Evolutionary conservation across 768 basidiomycete genomes (phyloP), one percentile per base, ranked within the genome.

Genomic region (Trametes punicea): DNA sequence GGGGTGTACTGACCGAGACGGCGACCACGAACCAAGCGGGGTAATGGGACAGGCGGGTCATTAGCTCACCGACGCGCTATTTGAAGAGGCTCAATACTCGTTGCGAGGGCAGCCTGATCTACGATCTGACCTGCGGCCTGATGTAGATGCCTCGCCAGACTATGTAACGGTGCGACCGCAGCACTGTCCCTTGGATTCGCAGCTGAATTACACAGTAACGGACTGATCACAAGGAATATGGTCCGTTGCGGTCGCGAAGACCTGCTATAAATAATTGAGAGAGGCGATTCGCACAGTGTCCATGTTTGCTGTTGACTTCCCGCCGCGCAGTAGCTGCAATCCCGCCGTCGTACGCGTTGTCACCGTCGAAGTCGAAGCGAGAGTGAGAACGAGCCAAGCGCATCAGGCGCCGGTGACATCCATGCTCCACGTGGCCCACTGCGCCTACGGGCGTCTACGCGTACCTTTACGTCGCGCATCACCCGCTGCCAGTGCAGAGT

Each of bases 101-200:
- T 57, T 51, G 56, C 56, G 57, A 54, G 45, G 57, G 51, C 40
- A 26, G 18, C 39, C 21, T 53, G 57, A 54, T 54, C 52, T 44
- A 45, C 57, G 52, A 52, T 46, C 49, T 25, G n/a, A 48, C 18
- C 36, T 51, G 44, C 16, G 44, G 34, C 5, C 34, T 57, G 56
- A 57, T 57, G 56, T 45, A 57, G 56, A 51, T 51, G 51, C n/a
- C 23, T 39, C 31, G 44, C 18, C 21, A 21, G 26, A 18, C 39
- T 9, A 41, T 53, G 42, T 34, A 41, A 45, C 57, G 25, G 52
- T 45, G 51, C 56, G 45, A 56, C 44, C 44, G 50, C 51, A 54
- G 52, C 44, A 34, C 20, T 33, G 41, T 33, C 30, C 33, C 51
- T 31, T 26, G 23, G n/a, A 41, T 38, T 44, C 31, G 40, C 42